Percentiles rank a stretch among this genome's conserved stretches.
Conservation (phyloP, 2,329 filamentous ascomycete species). For the Colletotrichum chrysophilum region DNA sequence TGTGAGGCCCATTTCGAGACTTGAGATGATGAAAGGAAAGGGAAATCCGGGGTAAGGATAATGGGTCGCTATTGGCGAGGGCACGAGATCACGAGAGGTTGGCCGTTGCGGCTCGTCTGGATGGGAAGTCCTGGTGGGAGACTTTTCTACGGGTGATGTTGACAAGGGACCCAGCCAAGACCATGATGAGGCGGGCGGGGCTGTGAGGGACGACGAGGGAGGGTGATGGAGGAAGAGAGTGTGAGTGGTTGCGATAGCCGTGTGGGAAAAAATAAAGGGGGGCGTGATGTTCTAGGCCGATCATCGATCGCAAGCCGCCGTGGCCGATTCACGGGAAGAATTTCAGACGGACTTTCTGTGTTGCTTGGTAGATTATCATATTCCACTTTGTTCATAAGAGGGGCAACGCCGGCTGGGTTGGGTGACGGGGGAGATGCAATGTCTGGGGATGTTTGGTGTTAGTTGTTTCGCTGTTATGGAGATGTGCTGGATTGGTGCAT, state of each 20-base stretch:
- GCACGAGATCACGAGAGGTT: neutral
- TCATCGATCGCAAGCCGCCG: slow-evolving; percentile 7
- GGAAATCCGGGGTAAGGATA: neutral
- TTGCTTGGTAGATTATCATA: neutral
- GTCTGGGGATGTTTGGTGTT: neutral
- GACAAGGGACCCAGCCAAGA: neutral
- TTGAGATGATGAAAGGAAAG: neutral
- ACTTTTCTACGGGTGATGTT: neutral
- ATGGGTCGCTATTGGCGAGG: neutral
- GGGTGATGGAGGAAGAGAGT: neutral
- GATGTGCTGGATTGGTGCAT: slow-evolving; percentile 8
- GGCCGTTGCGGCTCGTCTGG: neutral
- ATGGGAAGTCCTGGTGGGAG: neutral
- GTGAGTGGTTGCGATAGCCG: neutral
- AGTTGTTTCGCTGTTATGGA: neutral
- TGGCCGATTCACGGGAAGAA: slow-evolving; percentile 2
- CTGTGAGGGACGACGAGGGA: neutral
- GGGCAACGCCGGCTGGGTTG: neutral
- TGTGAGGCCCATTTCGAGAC: slow-evolving; percentile 9
- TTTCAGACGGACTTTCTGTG: neutral
- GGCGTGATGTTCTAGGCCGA: neutral
- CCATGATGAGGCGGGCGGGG: neutral
- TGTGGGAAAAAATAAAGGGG: neutral
- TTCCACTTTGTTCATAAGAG: neutral
- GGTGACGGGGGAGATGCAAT: neutral